These are phyloP conservation scores for Podospora tetraspora DNA, from an alignment of 495 filamentous ascomycete species.

Conservation along the genomic window DNA sequence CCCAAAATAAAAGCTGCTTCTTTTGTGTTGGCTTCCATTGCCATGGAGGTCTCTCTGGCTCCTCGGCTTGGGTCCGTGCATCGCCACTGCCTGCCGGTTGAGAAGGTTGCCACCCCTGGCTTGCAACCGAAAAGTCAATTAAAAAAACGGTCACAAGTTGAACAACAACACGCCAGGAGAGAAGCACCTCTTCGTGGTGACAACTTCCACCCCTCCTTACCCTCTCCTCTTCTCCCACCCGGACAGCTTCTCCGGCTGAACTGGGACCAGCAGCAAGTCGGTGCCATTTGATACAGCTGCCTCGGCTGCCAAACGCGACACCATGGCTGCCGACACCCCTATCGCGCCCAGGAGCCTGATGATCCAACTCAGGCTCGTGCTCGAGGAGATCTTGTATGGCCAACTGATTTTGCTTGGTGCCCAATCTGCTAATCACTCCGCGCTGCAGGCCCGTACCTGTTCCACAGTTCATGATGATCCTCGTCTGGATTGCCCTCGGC, in stretches of 20 bases:
- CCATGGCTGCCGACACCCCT: neutral
- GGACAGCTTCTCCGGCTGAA: neutral
- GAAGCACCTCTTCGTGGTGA: neutral
- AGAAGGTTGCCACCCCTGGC: neutral
- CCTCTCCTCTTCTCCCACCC: neutral
- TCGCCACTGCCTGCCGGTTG: neutral
- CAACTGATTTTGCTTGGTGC: neutral
- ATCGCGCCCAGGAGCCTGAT: neutral
- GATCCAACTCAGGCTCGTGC: conserved; percentile 2
- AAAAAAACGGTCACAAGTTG: neutral
- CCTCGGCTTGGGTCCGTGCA: neutral
- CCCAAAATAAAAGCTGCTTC: neutral
- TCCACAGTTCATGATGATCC: conserved; percentile 12
- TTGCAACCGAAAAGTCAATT: neutral
- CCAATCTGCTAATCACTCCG: neutral
- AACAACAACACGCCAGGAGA: neutral
- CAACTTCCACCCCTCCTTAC: neutral
- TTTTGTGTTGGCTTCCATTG: neutral
- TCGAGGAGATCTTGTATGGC: conserved; percentile 13
- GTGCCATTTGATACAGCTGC: neutral
- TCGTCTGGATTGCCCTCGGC: conserved; percentile 26
- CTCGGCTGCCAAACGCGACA: neutral
- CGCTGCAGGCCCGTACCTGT: conserved; percentile 10
- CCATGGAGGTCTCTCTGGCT: neutral
- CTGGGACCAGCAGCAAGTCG: neutral